Evolutionary conservation across 768 basidiomycete genomes (phyloP).

Genomic region (Pisolithus marmoratus): DNA sequence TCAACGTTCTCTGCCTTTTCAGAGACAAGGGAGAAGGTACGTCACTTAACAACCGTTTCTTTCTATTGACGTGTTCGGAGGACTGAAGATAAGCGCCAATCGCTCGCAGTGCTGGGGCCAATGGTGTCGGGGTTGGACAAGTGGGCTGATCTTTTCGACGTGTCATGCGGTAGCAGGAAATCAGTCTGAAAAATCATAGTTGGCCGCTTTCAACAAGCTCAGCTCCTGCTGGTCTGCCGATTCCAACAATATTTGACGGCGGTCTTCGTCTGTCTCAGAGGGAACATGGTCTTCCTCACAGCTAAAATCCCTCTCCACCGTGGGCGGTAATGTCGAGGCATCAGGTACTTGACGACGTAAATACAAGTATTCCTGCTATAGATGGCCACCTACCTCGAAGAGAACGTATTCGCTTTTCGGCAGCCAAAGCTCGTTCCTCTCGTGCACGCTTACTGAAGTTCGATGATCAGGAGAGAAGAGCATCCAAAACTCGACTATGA

Average conservation of each 20-base stretch:
- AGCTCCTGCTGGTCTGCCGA: slow-evolving; percentile 41
- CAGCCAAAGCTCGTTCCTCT: slow-evolving; percentile 74
- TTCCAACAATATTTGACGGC: slow-evolving; percentile 47
- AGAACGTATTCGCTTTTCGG: slow-evolving; percentile 52
- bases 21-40: slow-evolving; percentile 3
- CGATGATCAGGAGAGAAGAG: neutral
- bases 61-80: neutral
- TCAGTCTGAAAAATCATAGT: slow-evolving; percentile 45
- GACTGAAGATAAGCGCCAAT: neutral
- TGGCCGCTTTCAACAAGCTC: slow-evolving; percentile 36
- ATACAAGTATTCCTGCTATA: slow-evolving; percentile 7
- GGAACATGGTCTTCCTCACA: slow-evolving; percentile 37
- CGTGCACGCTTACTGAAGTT: slow-evolving; percentile 64
- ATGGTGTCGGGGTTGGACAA: too few species aligned
- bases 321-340: neutral
- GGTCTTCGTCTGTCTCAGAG: slow-evolving; percentile 39
- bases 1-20: slow-evolving; percentile 17
- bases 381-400: slow-evolving; percentile 34
- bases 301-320: slow-evolving; percentile 23
- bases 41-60: neutral
- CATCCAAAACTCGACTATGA: neutral
- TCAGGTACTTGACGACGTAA: slow-evolving; percentile 15
- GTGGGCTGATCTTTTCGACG: neutral
- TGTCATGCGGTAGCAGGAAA: slow-evolving; percentile 37
- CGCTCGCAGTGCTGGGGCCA: too few species aligned